A percentile compares a stretch with the other conserved stretches of the same genome.
Evolutionary conservation across 2,329 filamentous ascomycete genomes (phyloP).

Genomic region (Alternaria brassicae): DNA sequence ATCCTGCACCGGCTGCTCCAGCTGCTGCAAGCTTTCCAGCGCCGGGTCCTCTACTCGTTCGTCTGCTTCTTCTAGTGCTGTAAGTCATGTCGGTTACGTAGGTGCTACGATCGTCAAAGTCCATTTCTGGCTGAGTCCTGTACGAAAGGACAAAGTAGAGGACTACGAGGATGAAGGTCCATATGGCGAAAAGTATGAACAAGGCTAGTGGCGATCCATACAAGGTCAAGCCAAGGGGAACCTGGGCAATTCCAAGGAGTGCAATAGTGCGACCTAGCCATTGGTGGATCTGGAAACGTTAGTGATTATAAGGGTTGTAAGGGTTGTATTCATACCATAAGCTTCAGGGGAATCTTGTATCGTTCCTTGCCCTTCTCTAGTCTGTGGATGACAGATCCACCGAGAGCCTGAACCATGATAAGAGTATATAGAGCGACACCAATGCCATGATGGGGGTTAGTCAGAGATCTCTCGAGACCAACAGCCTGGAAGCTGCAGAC

Average conservation of each 20-base stretch:
- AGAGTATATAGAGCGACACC: conserved; percentile 79
- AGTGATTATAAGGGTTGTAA: conserved; percentile 5
- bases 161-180: conserved; percentile 74
- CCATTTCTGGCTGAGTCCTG: conserved; percentile 63
- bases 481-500: conserved; percentile 81
- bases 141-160: conserved; percentile 83
- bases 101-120: conserved; percentile 64
- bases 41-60: conserved; percentile 41
- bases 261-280: conserved; percentile 83
- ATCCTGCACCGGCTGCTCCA: conserved; percentile 64
- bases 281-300: conserved; percentile 74
- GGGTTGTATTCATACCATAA: conserved; percentile 57
- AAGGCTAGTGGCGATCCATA: conserved; percentile 87
- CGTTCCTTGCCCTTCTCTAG: conserved; percentile 61
- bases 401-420: conserved; percentile 73
- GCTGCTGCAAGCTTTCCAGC: conserved; percentile 61
- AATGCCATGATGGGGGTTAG: conserved; percentile 86
- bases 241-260: conserved; percentile 82
- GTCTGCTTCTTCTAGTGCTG: conserved; percentile 48
- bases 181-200: conserved; percentile 86
- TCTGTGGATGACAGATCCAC: conserved; percentile 69
- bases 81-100: conserved; percentile 63
- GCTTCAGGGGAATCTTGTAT: conserved; percentile 63
- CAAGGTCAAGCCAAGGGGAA: conserved; percentile 86
- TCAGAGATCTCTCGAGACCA: conserved; percentile 72